Percentiles rank a stretch among this genome's conserved stretches.
Evolutionary conservation across 1,284 basidiomycete genomes (phyloP).

Genomic region (Ceratobasidium sp.): DNA sequence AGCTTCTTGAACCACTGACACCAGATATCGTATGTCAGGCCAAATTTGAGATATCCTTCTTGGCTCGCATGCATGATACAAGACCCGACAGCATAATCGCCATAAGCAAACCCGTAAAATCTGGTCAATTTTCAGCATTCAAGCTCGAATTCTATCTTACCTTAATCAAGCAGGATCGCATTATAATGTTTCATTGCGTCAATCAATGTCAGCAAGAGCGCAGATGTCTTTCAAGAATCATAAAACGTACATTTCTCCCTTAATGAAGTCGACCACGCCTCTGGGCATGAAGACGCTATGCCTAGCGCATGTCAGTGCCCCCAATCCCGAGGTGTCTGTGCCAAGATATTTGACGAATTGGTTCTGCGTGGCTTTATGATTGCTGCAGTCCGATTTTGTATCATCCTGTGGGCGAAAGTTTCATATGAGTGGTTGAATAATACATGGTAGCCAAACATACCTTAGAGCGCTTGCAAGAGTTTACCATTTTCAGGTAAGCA

Average conservation of each 20-base stretch:
- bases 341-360: background rate
- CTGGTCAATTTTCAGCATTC: no score
- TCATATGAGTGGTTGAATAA: no score
- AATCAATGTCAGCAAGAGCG: no score
- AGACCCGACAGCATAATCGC: slow-evolving; percentile 10
- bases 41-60: background rate
- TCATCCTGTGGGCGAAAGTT: background rate
- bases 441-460: background rate
- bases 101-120: background rate
- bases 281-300: no score
- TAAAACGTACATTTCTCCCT: no score
- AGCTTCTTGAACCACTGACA: slow-evolving; percentile 14
- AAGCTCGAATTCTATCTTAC: no score
- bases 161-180: no score
- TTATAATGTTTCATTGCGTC: no score
- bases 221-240: no score
- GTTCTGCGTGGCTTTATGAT: slow-evolving; percentile 2
- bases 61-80: background rate
- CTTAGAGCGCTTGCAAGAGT: background rate
- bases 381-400: background rate
- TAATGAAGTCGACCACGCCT: background rate
- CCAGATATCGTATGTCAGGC: slow-evolving; percentile 21
- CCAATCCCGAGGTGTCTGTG: background rate
- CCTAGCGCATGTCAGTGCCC: background rate
- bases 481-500: background rate